Conservation (phyloP, 140 eudicot genomes). For the Oenanthe javanica region DNA sequence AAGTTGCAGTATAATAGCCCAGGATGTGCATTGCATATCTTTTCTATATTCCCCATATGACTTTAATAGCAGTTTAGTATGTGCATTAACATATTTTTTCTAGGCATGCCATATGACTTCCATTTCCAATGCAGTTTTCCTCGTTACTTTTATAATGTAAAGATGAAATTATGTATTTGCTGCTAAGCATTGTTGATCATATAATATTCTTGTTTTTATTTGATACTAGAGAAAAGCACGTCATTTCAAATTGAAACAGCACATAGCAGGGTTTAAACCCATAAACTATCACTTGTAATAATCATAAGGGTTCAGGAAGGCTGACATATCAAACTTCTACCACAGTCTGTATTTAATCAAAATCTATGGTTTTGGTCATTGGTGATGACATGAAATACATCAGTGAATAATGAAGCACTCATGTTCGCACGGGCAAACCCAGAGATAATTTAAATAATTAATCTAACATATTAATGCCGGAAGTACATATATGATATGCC, state of each 20-base stretch:
- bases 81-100: not conserved
- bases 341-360: not conserved
- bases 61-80: not conserved
- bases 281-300: not conserved
- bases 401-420: not conserved
- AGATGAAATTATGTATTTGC: not conserved
- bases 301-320: not conserved
- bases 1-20: constrained; percentile 2
- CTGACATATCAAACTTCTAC: not conserved
- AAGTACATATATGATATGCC: not conserved
- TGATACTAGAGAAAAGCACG: not conserved
- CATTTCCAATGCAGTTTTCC: not conserved
- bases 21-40: not conserved
- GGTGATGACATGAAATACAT: not conserved
- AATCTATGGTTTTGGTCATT: not conserved
- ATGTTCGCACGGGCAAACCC: not conserved
- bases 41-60: not conserved
- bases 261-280: not conserved
- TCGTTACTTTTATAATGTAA: not conserved
- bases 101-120: not conserved
- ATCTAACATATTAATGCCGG: not conserved
- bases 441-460: not conserved
- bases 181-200: not conserved
- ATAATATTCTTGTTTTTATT: no score
- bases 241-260: not conserved